These are phyloP conservation scores for Coemansia biformis DNA, from an alignment of 192 early-diverging fungal species.

Conservation along the genomic window DNA sequence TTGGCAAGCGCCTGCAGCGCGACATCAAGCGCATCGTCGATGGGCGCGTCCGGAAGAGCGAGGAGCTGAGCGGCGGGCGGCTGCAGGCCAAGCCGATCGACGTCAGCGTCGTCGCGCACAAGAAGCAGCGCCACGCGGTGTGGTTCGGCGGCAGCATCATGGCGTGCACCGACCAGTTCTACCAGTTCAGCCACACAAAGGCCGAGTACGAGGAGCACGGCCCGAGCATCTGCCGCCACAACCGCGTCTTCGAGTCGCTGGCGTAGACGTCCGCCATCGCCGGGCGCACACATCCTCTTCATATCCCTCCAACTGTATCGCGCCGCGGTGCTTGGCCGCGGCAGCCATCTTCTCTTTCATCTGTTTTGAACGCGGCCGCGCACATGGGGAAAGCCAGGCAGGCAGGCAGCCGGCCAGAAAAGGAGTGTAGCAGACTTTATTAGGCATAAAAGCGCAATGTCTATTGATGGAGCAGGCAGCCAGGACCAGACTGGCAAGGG, in stretches of 20 bases:
- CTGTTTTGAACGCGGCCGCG: too few relatives aligned
- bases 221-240: constrained; percentile 89
- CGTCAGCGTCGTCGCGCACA: constrained; percentile 96
- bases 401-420: too few relatives aligned
- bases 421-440: too few relatives aligned
- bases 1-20: constrained; percentile 87
- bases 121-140: constrained; percentile 98
- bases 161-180: constrained; percentile 84
- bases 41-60: constrained; percentile 64
- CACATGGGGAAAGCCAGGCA: too few relatives aligned
- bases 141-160: constrained; percentile 98
- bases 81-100: constrained; percentile 80
- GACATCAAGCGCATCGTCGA: constrained; percentile 89
- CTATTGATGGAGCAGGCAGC: too few relatives aligned
- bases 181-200: constrained; percentile 91
- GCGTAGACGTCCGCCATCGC: too few relatives aligned
- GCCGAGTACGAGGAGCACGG: constrained; percentile 97
- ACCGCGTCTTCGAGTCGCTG: constrained; percentile 72
- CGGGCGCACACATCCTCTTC: too few relatives aligned
- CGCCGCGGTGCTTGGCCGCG: too few relatives aligned
- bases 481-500: too few relatives aligned
- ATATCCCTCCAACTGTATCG: too few relatives aligned
- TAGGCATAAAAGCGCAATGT: too few relatives aligned
- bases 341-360: too few relatives aligned
- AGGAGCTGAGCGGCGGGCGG: constrained; percentile 67